Evolutionary conservation across 192 early-diverging fungal genomes (phyloP).

Genomic region (Coemansia sp.): DNA sequence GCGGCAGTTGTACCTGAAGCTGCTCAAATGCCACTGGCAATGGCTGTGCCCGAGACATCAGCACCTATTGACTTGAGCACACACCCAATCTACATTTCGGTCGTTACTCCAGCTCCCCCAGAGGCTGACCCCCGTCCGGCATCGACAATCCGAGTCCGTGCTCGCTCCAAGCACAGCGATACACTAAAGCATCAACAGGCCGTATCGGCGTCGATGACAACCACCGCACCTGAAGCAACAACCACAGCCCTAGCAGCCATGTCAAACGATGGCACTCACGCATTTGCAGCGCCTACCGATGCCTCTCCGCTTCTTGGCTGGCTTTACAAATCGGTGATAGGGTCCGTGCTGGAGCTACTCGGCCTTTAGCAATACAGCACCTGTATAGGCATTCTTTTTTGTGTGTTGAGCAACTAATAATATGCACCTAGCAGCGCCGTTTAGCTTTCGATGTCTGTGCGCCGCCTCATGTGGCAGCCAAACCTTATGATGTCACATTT

Average conservation of each 20-base stretch:
- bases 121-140: neutral
- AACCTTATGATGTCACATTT: neutral
- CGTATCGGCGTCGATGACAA: neutral
- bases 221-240: neutral
- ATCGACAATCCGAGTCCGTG: neutral
- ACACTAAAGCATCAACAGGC: neutral
- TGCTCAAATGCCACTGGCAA: neutral
- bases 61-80: neutral
- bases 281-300: neutral
- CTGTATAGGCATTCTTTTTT: neutral
- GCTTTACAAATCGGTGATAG: slow-evolving; percentile 4
- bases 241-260: neutral
- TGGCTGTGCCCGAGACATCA: neutral
- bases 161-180: neutral
- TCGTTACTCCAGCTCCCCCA: neutral
- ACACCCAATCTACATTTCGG: slow-evolving; percentile 1
- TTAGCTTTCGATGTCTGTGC: neutral
- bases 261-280: neutral
- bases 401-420: neutral
- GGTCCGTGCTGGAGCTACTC: slow-evolving; percentile 1
- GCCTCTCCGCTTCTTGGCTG: neutral
- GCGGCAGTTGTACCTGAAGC: neutral
- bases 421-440: neutral
- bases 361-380: neutral
- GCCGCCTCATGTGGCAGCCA: neutral